Evolutionary conservation across 495 filamentous ascomycete genomes (phyloP).

Genomic region (Margaritispora aquatica): DNA sequence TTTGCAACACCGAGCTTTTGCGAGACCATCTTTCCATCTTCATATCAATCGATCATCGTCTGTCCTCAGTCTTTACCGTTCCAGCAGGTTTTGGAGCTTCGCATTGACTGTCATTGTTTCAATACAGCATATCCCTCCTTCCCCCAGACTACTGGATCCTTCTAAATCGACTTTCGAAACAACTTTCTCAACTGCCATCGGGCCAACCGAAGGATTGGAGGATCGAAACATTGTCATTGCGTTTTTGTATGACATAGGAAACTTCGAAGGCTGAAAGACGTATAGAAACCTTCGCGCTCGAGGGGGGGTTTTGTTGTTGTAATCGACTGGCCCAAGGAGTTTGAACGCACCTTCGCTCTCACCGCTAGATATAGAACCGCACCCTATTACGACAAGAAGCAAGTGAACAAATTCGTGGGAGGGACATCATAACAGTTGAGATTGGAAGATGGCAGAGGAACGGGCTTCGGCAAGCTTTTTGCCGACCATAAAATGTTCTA

Average conservation of each 20-base stretch:
- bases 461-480: conserved; percentile 60
- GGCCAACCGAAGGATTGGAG: background rate
- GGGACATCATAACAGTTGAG: conserved; percentile 13
- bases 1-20: conserved; percentile 12
- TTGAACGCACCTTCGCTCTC: background rate
- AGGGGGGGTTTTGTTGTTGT: too few relatives aligned
- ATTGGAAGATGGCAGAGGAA: conserved; percentile 39
- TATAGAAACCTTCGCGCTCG: background rate
- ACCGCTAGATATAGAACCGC: background rate
- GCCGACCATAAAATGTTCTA: conserved; percentile 94
- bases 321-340: background rate
- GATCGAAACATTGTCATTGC: background rate
- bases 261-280: background rate
- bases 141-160: background rate
- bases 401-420: too few relatives aligned
- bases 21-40: conserved; percentile 4
- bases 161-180: background rate
- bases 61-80: conserved; percentile 18
- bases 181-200: background rate
- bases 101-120: background rate
- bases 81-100: conserved; percentile 12
- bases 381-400: too few relatives aligned
- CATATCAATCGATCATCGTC: conserved; percentile 10
- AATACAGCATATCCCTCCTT: background rate
- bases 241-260: conserved; percentile 1